Evolutionary conservation across 768 basidiomycete species (phyloP), one percentile per base, ranked within the genome.

Genomic region (Dacryopinax spathularia): DNA sequence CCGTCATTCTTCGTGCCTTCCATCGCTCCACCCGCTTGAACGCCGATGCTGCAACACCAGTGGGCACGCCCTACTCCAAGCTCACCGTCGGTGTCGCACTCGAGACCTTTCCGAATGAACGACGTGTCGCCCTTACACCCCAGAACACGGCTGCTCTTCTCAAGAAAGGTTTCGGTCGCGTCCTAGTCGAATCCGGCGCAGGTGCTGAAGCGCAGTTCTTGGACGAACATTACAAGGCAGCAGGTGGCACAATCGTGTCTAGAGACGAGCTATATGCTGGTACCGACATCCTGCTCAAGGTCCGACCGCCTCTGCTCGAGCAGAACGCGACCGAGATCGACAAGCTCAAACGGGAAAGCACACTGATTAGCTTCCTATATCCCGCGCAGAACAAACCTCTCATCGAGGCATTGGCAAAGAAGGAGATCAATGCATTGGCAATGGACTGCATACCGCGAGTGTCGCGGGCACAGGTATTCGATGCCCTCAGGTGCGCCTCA

Each of bases 361-460:
- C 89, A 16, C 70, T 90, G 63, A 85, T 93, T 64, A 90, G 89
- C 6, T 88, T 93, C 73, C 73, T 93, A 69, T 88, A 91, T 75
- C 89, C 91, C 27, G 78, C 82, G 25, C 89, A 91, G 75, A 92
- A 92, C 76, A 85, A 85, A 72, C 72, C 77, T 35, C 80, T 87
- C 60, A 83, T 92, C 27, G 84, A 91, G 69, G 78, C 79, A 60
- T 76, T 91, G 66, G 81, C 85, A n/a, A 73, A 79, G 33, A 81
- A 82, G 62, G 82, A 82, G 66, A 78, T 86, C 63, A 89, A 84
- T 67, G 83, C 82, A 29, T 88, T 93, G 70, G 89, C 87, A 72
- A 93, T 93, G 91, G 91, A 93, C 71, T 83, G 86, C 82, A 90
- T 93, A 77, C 91, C 91, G 68, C 82, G 91, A 64, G 91, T 93